Evolutionary conservation across 257 asterid species (phyloP).

Genomic region (Paraleonurus japonicus): DNA sequence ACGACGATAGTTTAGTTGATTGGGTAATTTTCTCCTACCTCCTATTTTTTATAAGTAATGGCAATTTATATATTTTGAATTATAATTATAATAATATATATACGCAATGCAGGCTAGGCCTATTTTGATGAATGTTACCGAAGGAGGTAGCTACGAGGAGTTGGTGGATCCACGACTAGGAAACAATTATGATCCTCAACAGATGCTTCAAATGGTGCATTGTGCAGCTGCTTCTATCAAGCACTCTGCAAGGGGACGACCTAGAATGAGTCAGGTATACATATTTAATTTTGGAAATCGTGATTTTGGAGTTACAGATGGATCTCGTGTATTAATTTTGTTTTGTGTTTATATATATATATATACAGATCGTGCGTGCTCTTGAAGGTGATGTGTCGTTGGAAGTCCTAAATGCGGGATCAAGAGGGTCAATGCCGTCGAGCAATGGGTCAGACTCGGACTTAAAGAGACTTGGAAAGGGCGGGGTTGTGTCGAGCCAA

Average conservation of each 20-base stretch:
- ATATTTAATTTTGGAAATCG: no score
- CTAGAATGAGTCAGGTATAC: slow-evolving; percentile 97
- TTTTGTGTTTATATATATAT: no score
- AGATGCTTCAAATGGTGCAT: slow-evolving; percentile 74
- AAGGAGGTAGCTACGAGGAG: slow-evolving; percentile 62
- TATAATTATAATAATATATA: no score
- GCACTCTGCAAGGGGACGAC: slow-evolving; percentile 85
- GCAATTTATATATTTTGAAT: no score
- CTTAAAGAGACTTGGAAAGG: slow-evolving; percentile 37
- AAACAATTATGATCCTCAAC: slow-evolving; percentile 55
- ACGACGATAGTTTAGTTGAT: slow-evolving; percentile 74
- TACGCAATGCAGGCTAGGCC: slow-evolving; percentile 98
- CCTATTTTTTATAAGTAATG: no score
- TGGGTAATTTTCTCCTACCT: no score
- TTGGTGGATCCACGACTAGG: slow-evolving; percentile 69
- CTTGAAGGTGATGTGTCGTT: slow-evolving; percentile 77
- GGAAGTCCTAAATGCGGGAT: slow-evolving; percentile 53
- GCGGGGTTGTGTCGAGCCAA: slow-evolving; percentile 49
- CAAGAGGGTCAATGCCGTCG: slow-evolving; percentile 37
- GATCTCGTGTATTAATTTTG: no score
- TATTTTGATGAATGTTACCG: slow-evolving; percentile 40
- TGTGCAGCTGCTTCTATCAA: slow-evolving; percentile 69
- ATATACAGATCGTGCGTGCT: slow-evolving; percentile 62
- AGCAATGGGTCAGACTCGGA: slow-evolving; percentile 59
- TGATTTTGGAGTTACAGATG: no score